Evolutionary conservation across 1,284 basidiomycete species (phyloP).

Genomic region (Sporisorium sorghi): DNA sequence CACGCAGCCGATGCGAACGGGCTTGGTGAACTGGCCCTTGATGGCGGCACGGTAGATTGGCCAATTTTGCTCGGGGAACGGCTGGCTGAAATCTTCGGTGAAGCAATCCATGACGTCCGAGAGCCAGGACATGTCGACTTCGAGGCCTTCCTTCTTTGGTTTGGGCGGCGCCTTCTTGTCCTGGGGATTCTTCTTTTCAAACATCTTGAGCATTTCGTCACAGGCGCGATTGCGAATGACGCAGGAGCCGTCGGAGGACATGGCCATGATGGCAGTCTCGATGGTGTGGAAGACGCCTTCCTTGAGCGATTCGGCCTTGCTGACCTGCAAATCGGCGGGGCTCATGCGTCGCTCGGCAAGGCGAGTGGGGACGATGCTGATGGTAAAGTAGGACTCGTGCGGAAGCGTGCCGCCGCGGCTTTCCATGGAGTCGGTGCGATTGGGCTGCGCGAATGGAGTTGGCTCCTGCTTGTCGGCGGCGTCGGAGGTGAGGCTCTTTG

Average conservation of each 20-base stretch:
- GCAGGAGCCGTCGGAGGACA: slow-evolving; percentile 56
- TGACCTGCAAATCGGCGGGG: slow-evolving; percentile 39
- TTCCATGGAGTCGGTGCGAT: slow-evolving; percentile 27
- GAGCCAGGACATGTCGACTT: slow-evolving; percentile 59
- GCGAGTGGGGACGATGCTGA: slow-evolving; percentile 53
- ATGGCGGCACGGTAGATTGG: slow-evolving; percentile 63
- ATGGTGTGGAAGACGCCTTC: slow-evolving; percentile 55
- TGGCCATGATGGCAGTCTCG: slow-evolving; percentile 56
- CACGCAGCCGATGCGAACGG: slow-evolving; percentile 52
- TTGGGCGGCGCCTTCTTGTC: slow-evolving; percentile 30
- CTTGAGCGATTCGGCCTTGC: slow-evolving; percentile 50
- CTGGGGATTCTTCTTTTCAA: slow-evolving; percentile 49
- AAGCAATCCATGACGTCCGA: slow-evolving; percentile 60
- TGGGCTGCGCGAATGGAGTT: not conserved
- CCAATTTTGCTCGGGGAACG: slow-evolving; percentile 53
- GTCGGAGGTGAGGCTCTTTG: slow-evolving; percentile 15
- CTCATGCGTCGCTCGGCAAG: slow-evolving; percentile 51
- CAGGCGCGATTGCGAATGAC: slow-evolving; percentile 60
- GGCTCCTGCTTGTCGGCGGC: slow-evolving; percentile 22
- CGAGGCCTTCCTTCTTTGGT: slow-evolving; percentile 29
- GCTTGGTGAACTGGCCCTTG: slow-evolving; percentile 46
- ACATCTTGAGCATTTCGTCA: slow-evolving; percentile 57
- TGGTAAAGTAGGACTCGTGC: slow-evolving; percentile 61
- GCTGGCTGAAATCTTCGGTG: slow-evolving; percentile 57
- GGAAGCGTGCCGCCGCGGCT: slow-evolving; percentile 24